Evolutionary conservation across 495 filamentous ascomycete species (phyloP), one percentile per base, ranked within the genome.

Genomic region (Staphylotrichum tortipilum): DNA sequence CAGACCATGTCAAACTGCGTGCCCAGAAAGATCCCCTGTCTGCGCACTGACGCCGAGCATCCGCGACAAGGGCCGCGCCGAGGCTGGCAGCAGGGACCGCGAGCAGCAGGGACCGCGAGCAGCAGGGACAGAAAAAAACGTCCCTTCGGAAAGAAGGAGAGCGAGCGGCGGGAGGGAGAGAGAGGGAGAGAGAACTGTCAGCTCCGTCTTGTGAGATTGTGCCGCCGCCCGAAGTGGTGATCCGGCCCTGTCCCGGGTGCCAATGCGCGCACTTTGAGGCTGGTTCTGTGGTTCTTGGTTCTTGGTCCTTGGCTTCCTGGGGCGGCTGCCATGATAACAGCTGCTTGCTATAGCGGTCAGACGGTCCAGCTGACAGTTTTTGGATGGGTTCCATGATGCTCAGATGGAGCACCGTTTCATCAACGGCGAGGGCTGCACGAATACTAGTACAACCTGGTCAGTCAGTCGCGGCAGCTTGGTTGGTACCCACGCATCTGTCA

Each of bases 1-100:
- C n/a, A n/a, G n/a, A n/a, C 23, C 29, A 49, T 21, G 24, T 53
- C 55, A 45, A 45, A 40, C 21, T 31, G 43, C 10, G 34, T 22
- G 21, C 37, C n/a, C 39, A 50, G 22, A 22, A 47, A 30, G 39
- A 37, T 21, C 39, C 55, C 39, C 37, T 31, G 37, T 39, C 34
- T 44, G 48, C 50, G 59, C 59, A 62, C 59, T 62, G 59, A 62
- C 58, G 17, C 44, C 22, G 29, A 54, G 40, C 19, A 21, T 40
- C 47, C 36, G 47, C 38, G 44, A 47, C 55, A 47, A 30, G 28
- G 26, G 28, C 34, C 17, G 14, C 14, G 34, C 34, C 1, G 5
- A 8, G 11, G n/a, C 7, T 0, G 7, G 15, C n/a, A n/a, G n/a
- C n/a, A n/a, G n/a, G n/a, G n/a, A n/a, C n/a, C n/a, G n/a, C n/a